Conservation (phyloP, 2,329 filamentous ascomycete species). For the Colletotrichum theobromicola region DNA sequence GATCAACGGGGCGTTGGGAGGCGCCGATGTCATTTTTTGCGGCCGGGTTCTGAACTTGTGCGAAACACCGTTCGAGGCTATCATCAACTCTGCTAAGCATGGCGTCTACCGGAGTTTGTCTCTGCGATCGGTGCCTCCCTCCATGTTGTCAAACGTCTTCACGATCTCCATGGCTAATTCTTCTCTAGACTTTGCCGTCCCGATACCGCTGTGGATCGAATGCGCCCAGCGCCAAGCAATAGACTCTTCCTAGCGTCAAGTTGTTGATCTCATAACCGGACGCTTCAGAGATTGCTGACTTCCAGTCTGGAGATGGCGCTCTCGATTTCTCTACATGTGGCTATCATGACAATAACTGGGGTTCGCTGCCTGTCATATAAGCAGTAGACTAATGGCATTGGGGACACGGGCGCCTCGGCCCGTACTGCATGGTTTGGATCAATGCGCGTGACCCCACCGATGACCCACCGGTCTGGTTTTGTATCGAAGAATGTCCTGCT, state of each 20-base stretch:
- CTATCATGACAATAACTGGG: neutral
- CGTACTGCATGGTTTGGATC: neutral
- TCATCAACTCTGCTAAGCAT: neutral
- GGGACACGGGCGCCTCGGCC: neutral
- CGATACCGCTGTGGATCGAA: neutral
- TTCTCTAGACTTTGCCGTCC: neutral
- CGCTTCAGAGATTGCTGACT: neutral
- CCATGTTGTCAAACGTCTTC: accelerated
- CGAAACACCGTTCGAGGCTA: neutral
- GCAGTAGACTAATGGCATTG: neutral
- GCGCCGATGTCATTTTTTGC: neutral
- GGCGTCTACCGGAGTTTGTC: neutral
- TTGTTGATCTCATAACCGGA: neutral
- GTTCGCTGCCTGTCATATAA: neutral
- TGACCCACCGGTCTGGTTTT: neutral
- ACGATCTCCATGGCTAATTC: neutral
- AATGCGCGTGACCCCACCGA: neutral
- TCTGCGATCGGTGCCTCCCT: neutral
- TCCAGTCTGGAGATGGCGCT: neutral
- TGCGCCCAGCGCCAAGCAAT: neutral
- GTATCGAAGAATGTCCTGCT: neutral
- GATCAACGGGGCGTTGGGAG: neutral
- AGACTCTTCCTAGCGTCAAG: neutral
- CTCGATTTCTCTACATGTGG: neutral
- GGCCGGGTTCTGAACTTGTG: neutral